Evolutionary conservation across 768 basidiomycete species (phyloP), one percentile per base, ranked within the genome.

Genomic region (Podaxis carcinomalis): DNA sequence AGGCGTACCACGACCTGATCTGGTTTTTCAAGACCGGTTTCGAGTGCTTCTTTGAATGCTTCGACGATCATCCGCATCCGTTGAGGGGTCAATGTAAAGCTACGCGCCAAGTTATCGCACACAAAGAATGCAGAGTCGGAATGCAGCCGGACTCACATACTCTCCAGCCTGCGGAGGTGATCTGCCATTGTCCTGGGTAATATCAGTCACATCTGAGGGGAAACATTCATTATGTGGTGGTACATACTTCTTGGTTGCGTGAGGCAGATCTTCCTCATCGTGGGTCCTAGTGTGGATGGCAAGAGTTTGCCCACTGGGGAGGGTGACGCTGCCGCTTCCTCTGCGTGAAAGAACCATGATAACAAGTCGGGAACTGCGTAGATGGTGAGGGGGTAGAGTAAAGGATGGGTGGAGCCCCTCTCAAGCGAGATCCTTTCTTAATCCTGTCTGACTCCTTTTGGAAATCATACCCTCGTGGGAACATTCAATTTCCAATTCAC

Each of bases 31-130:
- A 99, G 77, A 13, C 97, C 97, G 25, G 83, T 74, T 68, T 97
- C 95, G 27, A 99, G 82, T 1, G 91, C 86, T 51, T 98, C 95
- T 71, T 93, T 87, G 79, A 99, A 95, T 0, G 95, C 91, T 71
- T 97, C 93, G 25, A 95, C 94, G 69, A 98, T 97, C 85, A 95
- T 96, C 51, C 93, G 83, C 94, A 95, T 95, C 61, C 93, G 76
- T 72, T 93, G 93, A 14, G 93, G 91, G 6, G 92, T 94, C 65
- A 95, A 73, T 11, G 90, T 92, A 73, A 94, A 93, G 68, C 90
- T 92, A 68, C 5, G 39, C 46, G 53, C 23, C 46, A 55, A 57
- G 62, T 55, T 65, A 61, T 47, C 52, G 19, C 32, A 39, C 35
- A 40, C 55, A 23, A 60, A 61, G 13, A 36, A 49, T 62, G 59